Percentiles rank a stretch among this genome's conserved stretches.
These are phyloP conservation scores for Apophysomyces variabilis DNA, from an alignment of 371 early-diverging fungal species.

Conservation along the genomic window DNA sequence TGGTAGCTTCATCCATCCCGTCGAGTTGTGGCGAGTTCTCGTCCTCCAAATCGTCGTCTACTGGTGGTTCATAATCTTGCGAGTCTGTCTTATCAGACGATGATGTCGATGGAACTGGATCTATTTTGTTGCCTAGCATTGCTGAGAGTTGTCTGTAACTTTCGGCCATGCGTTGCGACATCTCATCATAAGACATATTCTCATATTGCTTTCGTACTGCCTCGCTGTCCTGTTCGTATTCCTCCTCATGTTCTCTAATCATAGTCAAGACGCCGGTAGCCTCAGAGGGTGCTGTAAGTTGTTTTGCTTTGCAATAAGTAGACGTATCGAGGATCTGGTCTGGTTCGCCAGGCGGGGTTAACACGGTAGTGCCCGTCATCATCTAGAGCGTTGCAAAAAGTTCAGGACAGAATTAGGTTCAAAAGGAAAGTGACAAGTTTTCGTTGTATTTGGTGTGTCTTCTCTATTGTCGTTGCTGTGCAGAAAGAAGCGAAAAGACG, in stretches of 20 bases:
- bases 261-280: constrained; percentile 22
- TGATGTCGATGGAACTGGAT: constrained; percentile 23
- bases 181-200: constrained; percentile 50
- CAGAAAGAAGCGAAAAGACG: constrained; percentile 4
- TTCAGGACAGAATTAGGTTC: constrained; percentile 4
- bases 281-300: constrained; percentile 2
- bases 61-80: constrained; percentile 17
- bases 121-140: constrained; percentile 39
- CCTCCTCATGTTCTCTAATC: constrained; percentile 33
- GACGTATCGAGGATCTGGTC: constrained; percentile 22
- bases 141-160: constrained; percentile 45
- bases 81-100: constrained; percentile 21
- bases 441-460: not conserved
- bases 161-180: constrained; percentile 44
- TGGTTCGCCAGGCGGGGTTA: constrained; percentile 20
- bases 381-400: not conserved
- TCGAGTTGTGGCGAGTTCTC: constrained; percentile 15
- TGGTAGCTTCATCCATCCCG: constrained; percentile 43
- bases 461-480: not conserved
- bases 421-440: constrained; percentile 4
- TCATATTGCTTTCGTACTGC: constrained; percentile 42
- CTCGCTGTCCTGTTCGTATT: constrained; percentile 5
- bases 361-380: constrained; percentile 28
- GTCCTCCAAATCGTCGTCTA: constrained; percentile 20
- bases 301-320: constrained; percentile 18